phyloP scores from a whole-genome alignment of 1,284 basidiomycete species.

The Puccinia novopanici region DNA sequence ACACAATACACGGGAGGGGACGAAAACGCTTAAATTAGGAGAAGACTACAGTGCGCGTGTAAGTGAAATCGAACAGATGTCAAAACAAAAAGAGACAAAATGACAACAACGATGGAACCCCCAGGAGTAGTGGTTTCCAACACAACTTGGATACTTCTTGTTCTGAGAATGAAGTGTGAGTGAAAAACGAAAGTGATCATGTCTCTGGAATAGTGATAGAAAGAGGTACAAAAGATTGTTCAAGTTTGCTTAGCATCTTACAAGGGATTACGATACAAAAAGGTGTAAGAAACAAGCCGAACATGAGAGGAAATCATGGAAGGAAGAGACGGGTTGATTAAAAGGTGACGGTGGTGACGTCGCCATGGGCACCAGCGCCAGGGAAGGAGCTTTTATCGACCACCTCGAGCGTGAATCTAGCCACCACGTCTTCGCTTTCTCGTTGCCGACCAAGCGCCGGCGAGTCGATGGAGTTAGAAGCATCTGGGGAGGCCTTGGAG shows the following conservation, averaged over 20 bases:
- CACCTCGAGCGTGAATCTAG: constrained; percentile 41
- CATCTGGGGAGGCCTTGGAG: background rate
- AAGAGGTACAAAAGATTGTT: background rate
- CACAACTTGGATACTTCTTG: background rate
- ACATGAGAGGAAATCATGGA: background rate
- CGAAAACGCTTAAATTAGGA: background rate
- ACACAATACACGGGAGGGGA: background rate
- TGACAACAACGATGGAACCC: background rate
- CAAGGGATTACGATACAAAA: constrained; percentile 11
- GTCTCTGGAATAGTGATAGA: background rate
- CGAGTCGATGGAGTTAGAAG: background rate
- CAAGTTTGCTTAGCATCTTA: constrained; percentile 18
- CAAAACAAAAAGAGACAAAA: background rate
- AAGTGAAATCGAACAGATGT: constrained; percentile 18
- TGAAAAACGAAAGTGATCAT: constrained; percentile 7
- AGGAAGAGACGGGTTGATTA: background rate
- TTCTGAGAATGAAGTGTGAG: background rate
- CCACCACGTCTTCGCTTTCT: constrained; percentile 36
- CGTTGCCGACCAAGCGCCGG: background rate
- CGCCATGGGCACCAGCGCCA: constrained; percentile 13
- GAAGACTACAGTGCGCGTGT: background rate
- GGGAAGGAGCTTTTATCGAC: constrained; percentile 35
- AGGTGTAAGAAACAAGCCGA: background rate
- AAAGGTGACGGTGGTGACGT: constrained; percentile 42
- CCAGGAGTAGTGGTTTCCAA: background rate